Evolutionary conservation across 306 rosid genomes (phyloP).

Genomic region (Luffa aegyptiaca): DNA sequence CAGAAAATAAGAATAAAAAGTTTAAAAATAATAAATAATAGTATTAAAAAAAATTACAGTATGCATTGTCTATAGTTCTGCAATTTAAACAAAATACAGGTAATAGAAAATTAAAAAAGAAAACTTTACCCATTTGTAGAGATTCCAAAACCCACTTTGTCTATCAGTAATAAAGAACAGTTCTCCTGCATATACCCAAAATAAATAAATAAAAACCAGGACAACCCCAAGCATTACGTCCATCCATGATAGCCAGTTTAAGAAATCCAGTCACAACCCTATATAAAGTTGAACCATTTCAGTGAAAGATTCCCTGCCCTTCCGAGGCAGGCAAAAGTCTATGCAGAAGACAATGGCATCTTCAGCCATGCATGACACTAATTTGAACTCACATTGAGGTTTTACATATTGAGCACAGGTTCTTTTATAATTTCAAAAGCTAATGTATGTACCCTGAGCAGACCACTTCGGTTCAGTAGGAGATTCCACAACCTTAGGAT

Average conservation of each 20-base stretch:
- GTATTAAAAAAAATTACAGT: background rate
- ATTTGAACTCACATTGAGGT: background rate
- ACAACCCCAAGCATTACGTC: background rate
- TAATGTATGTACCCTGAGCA: slow-evolving; percentile 37
- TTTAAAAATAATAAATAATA: too few relatives aligned
- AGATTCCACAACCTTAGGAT: slow-evolving; percentile 64
- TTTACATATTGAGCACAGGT: background rate
- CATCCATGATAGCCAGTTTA: background rate
- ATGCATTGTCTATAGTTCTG: background rate
- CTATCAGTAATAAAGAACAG: slow-evolving; percentile 79
- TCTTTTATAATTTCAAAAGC: background rate
- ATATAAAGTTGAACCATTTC: background rate
- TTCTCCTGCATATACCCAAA: slow-evolving; percentile 58
- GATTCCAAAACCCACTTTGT: slow-evolving; percentile 80
- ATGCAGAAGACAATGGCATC: background rate
- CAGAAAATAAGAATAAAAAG: background rate
- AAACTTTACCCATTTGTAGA: slow-evolving; percentile 80
- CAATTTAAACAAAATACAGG: slow-evolving; percentile 7
- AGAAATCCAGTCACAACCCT: background rate
- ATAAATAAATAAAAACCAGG: background rate
- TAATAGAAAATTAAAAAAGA: background rate
- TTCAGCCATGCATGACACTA: background rate
- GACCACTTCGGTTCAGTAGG: slow-evolving; percentile 99
- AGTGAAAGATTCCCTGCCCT: background rate
- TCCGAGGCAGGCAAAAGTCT: background rate